These are phyloP conservation scores for Pyricularia pennisetigena DNA, from an alignment of 2,329 filamentous ascomycete species.

Conservation along the genomic window DNA sequence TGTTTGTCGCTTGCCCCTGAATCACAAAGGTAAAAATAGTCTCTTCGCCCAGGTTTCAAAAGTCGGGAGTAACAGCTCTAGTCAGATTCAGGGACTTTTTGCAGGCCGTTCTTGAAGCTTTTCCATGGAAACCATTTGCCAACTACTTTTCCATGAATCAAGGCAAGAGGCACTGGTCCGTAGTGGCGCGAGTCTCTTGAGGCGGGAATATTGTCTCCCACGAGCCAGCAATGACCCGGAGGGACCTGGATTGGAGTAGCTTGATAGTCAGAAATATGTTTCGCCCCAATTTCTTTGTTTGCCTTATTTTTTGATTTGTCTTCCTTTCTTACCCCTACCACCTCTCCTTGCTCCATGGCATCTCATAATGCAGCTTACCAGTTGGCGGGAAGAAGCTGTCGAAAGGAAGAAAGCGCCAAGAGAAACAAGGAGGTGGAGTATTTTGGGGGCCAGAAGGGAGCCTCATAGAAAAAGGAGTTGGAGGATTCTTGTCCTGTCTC, in stretches of 20 bases:
- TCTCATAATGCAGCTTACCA: background rate
- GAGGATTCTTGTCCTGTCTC: constrained; percentile 5
- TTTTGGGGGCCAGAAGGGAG: background rate
- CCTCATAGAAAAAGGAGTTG: background rate
- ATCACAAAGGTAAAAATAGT: background rate
- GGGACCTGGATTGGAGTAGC: constrained; percentile 55
- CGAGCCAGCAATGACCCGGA: constrained; percentile 82
- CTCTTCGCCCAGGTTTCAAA: background rate
- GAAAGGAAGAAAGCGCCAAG: background rate
- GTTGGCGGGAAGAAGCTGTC: background rate
- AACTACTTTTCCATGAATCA: constrained; percentile 76
- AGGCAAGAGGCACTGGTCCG: constrained; percentile 75
- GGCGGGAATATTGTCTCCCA: constrained; percentile 76
- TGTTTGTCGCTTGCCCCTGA: background rate
- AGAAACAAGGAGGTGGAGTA: background rate
- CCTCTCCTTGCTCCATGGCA: background rate
- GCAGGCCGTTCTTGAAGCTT: background rate
- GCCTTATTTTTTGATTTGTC: background rate
- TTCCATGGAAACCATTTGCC: constrained; percentile 39
- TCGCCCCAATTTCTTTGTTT: background rate
- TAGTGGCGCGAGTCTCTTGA: constrained; percentile 82
- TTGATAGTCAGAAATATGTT: background rate
- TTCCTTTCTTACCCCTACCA: background rate
- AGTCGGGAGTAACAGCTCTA: background rate
- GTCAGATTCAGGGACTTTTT: background rate